A percentile compares a stretch with the other conserved stretches of the same genome.
Conservation (phyloP, 2,329 filamentous ascomycete species). For the Aschersonia sp. region DNA sequence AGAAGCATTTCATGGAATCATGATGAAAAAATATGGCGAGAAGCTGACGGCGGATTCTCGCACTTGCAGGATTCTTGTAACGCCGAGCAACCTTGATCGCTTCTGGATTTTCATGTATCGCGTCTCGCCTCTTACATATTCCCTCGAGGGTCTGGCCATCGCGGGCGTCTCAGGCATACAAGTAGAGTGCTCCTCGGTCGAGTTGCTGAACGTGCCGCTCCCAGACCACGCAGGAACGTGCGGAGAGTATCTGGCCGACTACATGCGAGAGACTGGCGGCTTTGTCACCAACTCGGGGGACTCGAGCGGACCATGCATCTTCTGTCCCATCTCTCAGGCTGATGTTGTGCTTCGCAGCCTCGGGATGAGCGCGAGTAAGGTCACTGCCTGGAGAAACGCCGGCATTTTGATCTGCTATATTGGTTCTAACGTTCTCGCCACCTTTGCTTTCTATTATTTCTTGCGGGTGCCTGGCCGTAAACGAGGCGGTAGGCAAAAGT, state of each 20-base stretch:
- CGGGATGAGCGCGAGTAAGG: background rate
- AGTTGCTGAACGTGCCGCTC: slow-evolving; percentile 6
- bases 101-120: slow-evolving; percentile 10
- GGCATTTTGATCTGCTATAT: slow-evolving; percentile 1
- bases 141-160: slow-evolving; percentile 1
- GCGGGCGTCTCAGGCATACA: slow-evolving; percentile 3
- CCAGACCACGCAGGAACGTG: slow-evolving; percentile 5
- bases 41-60: background rate
- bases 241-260: slow-evolving; percentile 6
- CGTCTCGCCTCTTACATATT: slow-evolving; percentile 14
- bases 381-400: slow-evolving; percentile 1
- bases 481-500: background rate
- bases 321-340: slow-evolving; percentile 1
- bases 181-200: slow-evolving; percentile 6
- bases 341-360: background rate
- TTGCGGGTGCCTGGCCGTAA: background rate
- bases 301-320: background rate
- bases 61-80: slow-evolving; percentile 1
- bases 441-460: background rate
- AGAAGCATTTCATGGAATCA: background rate
- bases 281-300: slow-evolving; percentile 3
- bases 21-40: background rate
- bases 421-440: background rate
- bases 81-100: slow-evolving; percentile 4
- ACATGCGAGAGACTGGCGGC: slow-evolving; percentile 4